Percentiles rank a stretch among this genome's conserved stretches.
These are phyloP conservation scores for Aquilaria yunnanensis DNA, from an alignment of 345 rosid genomes.

Conservation along the genomic window DNA sequence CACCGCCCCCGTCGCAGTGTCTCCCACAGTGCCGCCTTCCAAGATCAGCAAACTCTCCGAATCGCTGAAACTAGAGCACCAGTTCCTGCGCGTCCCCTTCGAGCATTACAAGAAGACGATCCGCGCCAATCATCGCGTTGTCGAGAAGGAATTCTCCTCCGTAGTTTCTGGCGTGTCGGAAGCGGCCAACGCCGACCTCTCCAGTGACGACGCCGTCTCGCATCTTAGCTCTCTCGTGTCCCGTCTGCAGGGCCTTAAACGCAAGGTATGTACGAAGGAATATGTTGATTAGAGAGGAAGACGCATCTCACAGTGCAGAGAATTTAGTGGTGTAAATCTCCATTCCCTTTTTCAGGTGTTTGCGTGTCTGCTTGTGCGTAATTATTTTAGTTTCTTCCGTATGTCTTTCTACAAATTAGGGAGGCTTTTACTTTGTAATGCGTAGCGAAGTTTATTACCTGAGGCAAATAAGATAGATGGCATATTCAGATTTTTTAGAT, in stretches of 20 bases:
- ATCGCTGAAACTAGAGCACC: slow-evolving; percentile 87
- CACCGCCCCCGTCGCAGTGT: slow-evolving; percentile 16
- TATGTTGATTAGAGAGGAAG: no score
- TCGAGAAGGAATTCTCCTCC: slow-evolving; percentile 78
- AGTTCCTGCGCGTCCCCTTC: slow-evolving; percentile 87
- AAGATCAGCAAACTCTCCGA: slow-evolving; percentile 62
- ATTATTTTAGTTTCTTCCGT: no score
- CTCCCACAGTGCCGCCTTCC: slow-evolving; percentile 33
- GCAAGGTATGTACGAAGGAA: slow-evolving; percentile 45
- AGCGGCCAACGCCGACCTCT: slow-evolving; percentile 45
- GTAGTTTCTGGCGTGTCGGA: slow-evolving; percentile 59
- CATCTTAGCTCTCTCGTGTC: slow-evolving; percentile 76
- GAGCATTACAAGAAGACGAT: slow-evolving; percentile 95
- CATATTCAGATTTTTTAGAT: no score
- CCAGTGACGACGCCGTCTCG: slow-evolving; percentile 63
- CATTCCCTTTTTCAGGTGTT: no score
- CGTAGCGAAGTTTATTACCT: no score
- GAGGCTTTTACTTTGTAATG: no score
- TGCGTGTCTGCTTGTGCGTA: no score
- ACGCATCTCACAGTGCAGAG: no score
- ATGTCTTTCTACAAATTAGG: no score
- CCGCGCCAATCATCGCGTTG: slow-evolving; percentile 70
- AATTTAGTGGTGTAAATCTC: no score
- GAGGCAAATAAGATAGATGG: no score
- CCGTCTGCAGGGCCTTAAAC: slow-evolving; percentile 90